phyloP scores from a whole-genome alignment of 768 basidiomycete genomes.

The Daedaleopsis sinensis region DNA sequence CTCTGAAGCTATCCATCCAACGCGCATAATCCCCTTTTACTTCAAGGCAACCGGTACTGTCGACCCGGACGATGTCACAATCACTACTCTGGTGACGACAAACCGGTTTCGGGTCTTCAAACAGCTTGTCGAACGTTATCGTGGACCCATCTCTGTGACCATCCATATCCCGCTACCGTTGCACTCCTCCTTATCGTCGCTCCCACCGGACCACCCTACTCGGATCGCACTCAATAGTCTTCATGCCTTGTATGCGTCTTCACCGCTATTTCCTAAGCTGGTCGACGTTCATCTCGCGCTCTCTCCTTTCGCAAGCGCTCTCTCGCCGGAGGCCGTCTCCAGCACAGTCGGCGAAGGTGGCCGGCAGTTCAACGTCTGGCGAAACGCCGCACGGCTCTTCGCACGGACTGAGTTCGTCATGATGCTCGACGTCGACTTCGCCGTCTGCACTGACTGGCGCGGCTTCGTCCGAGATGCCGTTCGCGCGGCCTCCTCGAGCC shows the following conservation, averaged over 20 bases:
- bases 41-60: slow-evolving; percentile 65
- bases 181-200: slow-evolving; percentile 37
- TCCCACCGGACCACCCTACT: slow-evolving; percentile 31
- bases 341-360: slow-evolving; percentile 40
- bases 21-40: slow-evolving; percentile 79
- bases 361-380: slow-evolving; percentile 89
- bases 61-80: slow-evolving; percentile 71
- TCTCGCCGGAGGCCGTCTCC: slow-evolving; percentile 2
- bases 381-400: slow-evolving; percentile 83
- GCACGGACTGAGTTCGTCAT: slow-evolving; percentile 84
- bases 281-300: slow-evolving; percentile 89
- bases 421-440: slow-evolving; percentile 93
- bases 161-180: slow-evolving; percentile 67
- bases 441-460: slow-evolving; percentile 80
- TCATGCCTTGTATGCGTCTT: slow-evolving; percentile 67
- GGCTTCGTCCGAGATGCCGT: slow-evolving; percentile 47
- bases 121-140: slow-evolving; percentile 74
- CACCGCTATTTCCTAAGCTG: slow-evolving; percentile 62
- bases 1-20: slow-evolving; percentile 68
- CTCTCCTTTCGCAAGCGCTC: slow-evolving; percentile 54
- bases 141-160: slow-evolving; percentile 84
- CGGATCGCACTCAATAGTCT: slow-evolving; percentile 60
- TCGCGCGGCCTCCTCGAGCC: slow-evolving; percentile 30
- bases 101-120: slow-evolving; percentile 76
- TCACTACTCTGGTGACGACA: slow-evolving; percentile 83